phyloP scores from a whole-genome alignment of 2,329 filamentous ascomycete species.

The Domatiomyces globalis region DNA sequence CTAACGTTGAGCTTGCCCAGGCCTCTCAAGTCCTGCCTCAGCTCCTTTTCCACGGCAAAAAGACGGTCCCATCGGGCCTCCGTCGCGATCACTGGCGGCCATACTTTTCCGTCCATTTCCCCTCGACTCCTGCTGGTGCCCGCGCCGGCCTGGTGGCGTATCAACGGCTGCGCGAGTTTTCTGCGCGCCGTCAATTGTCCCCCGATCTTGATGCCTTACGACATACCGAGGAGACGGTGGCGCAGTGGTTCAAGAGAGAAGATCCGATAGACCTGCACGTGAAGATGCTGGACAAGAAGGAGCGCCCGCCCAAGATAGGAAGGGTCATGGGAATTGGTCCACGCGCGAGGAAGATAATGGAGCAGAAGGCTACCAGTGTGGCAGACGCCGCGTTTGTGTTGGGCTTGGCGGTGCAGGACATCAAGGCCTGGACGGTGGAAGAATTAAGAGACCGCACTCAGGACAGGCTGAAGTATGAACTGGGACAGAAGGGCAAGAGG shows the following conservation, averaged over 20 bases:
- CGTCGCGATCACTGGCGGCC: conserved; percentile 51
- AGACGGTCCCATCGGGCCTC: conserved; percentile 42
- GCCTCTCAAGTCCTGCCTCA: conserved; percentile 41
- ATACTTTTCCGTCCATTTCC: conserved; percentile 44
- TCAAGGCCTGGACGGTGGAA: conserved; percentile 20
- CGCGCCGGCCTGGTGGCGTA: conserved; percentile 39
- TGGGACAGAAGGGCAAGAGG: conserved; percentile 6
- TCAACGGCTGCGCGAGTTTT: conserved; percentile 46
- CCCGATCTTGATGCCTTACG: conserved; percentile 32
- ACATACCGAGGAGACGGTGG: conserved; percentile 29
- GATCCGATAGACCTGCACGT: conserved; percentile 21
- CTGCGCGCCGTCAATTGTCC: conserved; percentile 42
- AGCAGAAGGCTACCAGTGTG: conserved; percentile 49
- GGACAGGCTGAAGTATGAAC: conserved; percentile 7
- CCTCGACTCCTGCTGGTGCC: conserved; percentile 28
- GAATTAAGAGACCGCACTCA: conserved; percentile 7
- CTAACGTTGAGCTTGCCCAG: conserved; percentile 20
- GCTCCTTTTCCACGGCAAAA: conserved; percentile 49
- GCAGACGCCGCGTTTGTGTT: conserved; percentile 47
- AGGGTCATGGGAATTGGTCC: conserved; percentile 32
- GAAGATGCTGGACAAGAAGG: conserved; percentile 26
- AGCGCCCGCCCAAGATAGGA: conserved; percentile 25
- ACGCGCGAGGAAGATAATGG: conserved; percentile 42
- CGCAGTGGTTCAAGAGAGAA: conserved; percentile 23
- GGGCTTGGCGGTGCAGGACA: conserved; percentile 29